phyloP scores from a whole-genome alignment of 768 basidiomycete genomes.

The Roridomyces roridus region DNA sequence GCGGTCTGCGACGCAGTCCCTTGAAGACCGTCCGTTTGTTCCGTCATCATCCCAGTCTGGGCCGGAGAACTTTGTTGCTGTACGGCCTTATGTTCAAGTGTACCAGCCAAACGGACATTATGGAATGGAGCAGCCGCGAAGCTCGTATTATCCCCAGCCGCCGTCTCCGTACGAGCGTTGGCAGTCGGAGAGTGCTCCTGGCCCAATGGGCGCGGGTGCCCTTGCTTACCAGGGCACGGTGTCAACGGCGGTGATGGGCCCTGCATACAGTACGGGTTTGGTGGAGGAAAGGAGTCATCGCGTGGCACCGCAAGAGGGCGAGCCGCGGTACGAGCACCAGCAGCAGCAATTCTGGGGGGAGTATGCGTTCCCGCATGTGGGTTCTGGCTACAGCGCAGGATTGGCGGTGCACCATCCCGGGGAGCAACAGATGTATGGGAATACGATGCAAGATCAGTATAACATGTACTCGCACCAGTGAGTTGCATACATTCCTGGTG shows the following conservation, averaged over 20 bases:
- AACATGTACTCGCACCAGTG: constrained; percentile 12
- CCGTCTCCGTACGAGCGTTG: constrained; percentile 49
- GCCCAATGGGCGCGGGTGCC: constrained; percentile 27
- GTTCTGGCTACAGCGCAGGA: constrained; percentile 24
- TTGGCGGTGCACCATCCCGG: constrained; percentile 1
- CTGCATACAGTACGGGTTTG: constrained; percentile 77
- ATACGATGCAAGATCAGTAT: constrained; percentile 16
- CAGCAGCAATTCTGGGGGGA: constrained; percentile 62
- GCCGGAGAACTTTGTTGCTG: constrained; percentile 3
- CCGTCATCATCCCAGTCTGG: no score
- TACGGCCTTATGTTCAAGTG: constrained; percentile 8
- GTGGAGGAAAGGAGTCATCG: constrained; percentile 50
- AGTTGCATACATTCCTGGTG: not conserved
- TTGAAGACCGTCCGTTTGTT: constrained; percentile 39
- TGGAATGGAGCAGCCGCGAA: not conserved
- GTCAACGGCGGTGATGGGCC: constrained; percentile 77
- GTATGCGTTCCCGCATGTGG: constrained; percentile 50
- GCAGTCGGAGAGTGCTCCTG: constrained; percentile 37
- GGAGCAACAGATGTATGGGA: constrained; percentile 14
- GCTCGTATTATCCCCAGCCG: constrained; percentile 13
- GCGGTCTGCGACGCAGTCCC: constrained; percentile 61
- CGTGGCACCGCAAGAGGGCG: not conserved
- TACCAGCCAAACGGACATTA: constrained; percentile 11
- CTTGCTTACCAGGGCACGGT: constrained; percentile 49
- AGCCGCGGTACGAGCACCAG: constrained; percentile 16